Conservation (phyloP, 805 yeast genomes). For the Ogataea corticis region DNA sequence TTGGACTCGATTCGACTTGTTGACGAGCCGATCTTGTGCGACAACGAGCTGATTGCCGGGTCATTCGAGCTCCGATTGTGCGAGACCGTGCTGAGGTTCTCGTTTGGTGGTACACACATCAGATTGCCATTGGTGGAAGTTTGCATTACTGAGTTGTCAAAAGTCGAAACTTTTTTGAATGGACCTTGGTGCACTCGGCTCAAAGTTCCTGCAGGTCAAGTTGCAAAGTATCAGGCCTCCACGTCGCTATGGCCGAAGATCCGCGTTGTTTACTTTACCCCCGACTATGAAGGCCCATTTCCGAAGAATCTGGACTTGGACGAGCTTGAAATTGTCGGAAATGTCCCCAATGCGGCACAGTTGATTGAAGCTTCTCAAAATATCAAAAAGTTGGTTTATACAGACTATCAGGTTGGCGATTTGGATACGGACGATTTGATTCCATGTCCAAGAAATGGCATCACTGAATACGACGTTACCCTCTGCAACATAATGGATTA, state of each 20-base stretch:
- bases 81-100: slow-evolving; percentile 1
- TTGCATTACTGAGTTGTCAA: background rate
- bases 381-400: slow-evolving; percentile 8
- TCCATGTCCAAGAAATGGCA: slow-evolving; percentile 3
- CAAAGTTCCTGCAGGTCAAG: background rate
- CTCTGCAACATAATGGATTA: slow-evolving; percentile 1
- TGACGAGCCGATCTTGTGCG: background rate
- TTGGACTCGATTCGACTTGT: slow-evolving; percentile 2
- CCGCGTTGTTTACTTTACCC: background rate
- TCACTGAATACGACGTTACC: slow-evolving; percentile 8
- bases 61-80: slow-evolving; percentile 7
- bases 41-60: slow-evolving; percentile 1
- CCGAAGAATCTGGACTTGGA: background rate
- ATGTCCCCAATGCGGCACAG: background rate
- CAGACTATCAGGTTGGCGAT: slow-evolving; percentile 7
- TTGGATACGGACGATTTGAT: background rate
- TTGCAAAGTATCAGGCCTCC: background rate
- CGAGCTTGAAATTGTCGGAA: slow-evolving; percentile 10
- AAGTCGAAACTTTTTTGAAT: background rate
- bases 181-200: background rate
- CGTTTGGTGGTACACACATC: background rate
- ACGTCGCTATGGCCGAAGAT: background rate
- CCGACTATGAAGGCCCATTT: background rate
- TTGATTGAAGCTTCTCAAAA: background rate
- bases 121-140: background rate